Evolutionary conservation across 495 filamentous ascomycete genomes (phyloP).

Genomic region (Sabuloglossum arenarium): DNA sequence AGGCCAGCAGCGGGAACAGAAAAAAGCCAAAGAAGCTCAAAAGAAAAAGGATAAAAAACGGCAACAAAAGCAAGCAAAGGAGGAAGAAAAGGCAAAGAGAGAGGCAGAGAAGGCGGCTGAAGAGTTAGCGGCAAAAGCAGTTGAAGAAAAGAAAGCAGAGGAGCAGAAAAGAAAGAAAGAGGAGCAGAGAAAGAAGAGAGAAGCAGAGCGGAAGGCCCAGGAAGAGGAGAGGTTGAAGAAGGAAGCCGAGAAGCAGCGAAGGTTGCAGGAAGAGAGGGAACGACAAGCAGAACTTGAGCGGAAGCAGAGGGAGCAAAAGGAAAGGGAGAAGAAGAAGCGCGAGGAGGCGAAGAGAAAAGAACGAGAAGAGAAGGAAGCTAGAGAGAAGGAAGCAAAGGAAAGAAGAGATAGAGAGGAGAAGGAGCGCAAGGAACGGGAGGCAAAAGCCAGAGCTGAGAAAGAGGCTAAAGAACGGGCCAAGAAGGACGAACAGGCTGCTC

Average conservation of each 20-base stretch:
- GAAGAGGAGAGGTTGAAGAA: slow-evolving; percentile 69
- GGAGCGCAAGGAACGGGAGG: slow-evolving; percentile 42
- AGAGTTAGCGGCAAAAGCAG: slow-evolving; percentile 53
- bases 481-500: slow-evolving; percentile 23
- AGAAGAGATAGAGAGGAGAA: slow-evolving; percentile 28
- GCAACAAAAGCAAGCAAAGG: slow-evolving; percentile 63
- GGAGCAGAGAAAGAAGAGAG: slow-evolving; percentile 77
- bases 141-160: slow-evolving; percentile 61
- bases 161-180: slow-evolving; percentile 63
- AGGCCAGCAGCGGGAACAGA: slow-evolving; percentile 61
- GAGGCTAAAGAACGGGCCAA: slow-evolving; percentile 28
- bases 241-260: slow-evolving; percentile 58
- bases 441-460: slow-evolving; percentile 27
- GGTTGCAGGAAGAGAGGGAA: slow-evolving; percentile 64
- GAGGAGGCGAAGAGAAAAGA: slow-evolving; percentile 41
- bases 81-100: slow-evolving; percentile 68
- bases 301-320: slow-evolving; percentile 51
- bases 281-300: slow-evolving; percentile 56
- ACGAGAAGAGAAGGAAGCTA: slow-evolving; percentile 56
- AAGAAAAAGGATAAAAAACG: slow-evolving; percentile 82
- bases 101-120: slow-evolving; percentile 87
- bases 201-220: slow-evolving; percentile 75
- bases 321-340: slow-evolving; percentile 45
- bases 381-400: slow-evolving; percentile 33
- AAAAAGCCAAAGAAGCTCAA: slow-evolving; percentile 81